Percentiles rank a stretch among this genome's conserved stretches.
Conservation (phyloP, 2,329 filamentous ascomycete genomes). For the Pezicula rhizophila region DNA sequence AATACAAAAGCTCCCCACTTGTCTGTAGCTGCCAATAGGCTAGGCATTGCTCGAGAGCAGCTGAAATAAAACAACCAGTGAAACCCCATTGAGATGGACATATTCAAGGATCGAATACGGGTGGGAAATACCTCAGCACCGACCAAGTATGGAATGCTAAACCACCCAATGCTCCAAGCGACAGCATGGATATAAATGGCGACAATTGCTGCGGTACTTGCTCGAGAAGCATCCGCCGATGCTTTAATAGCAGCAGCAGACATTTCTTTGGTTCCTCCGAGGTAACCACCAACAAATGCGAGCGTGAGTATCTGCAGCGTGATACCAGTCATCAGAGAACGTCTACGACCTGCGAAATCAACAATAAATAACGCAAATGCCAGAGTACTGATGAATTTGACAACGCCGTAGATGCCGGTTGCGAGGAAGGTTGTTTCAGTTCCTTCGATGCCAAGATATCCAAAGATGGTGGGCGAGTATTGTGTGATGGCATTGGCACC, state of each 20-base stretch:
- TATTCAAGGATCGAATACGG: constrained; percentile 63
- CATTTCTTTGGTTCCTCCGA: constrained; percentile 24
- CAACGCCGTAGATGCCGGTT: constrained; percentile 67
- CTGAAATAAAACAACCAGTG: constrained; percentile 34
- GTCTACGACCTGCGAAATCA: constrained; percentile 69
- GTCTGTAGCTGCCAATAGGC: constrained; percentile 26
- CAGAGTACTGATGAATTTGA: constrained; percentile 62
- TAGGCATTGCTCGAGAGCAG: constrained; percentile 29
- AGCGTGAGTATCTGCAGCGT: constrained; percentile 27
- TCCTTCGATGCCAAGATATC: constrained; percentile 61
- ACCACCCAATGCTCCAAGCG: constrained; percentile 67
- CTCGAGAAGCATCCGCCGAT: constrained; percentile 35
- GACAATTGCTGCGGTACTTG: constrained; percentile 53
- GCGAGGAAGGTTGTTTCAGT: constrained; percentile 62
- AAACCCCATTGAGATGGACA: constrained; percentile 44
- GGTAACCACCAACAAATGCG: constrained; percentile 25
- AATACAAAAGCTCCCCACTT: constrained; percentile 28
- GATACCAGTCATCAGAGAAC: constrained; percentile 30
- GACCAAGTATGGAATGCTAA: constrained; percentile 70
- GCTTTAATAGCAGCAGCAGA: constrained; percentile 28
- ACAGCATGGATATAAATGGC: constrained; percentile 65
- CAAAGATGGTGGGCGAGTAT: constrained; percentile 68
- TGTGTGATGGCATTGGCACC: constrained; percentile 68
- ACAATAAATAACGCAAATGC: constrained; percentile 70
- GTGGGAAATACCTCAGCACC: constrained; percentile 72